A percentile compares a stretch with the other conserved stretches of the same genome.
phyloP scores from a whole-genome alignment of 495 filamentous ascomycete species.

The Geopyxis carbonaria region DNA sequence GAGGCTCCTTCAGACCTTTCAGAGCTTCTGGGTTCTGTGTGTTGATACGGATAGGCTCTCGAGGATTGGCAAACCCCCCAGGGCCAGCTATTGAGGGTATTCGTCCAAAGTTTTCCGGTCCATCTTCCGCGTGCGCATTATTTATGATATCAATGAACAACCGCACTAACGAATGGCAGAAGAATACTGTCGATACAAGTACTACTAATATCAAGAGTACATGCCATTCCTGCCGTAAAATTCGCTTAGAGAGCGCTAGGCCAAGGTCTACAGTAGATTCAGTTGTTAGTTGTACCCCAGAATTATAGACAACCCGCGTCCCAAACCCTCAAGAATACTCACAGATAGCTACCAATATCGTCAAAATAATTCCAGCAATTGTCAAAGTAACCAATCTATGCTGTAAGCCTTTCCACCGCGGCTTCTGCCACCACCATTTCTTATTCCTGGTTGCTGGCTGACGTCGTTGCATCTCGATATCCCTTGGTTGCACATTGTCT shows the following conservation, averaged over 20 bases:
- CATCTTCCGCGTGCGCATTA: slow-evolving; percentile 18
- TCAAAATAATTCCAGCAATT: slow-evolving; percentile 38
- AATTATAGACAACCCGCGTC: too few relatives aligned
- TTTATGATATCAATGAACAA: slow-evolving; percentile 46
- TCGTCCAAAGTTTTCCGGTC: slow-evolving; percentile 20
- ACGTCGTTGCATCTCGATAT: slow-evolving; percentile 11
- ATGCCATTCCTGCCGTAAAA: slow-evolving; percentile 46
- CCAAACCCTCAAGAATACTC: slow-evolving; percentile 19
- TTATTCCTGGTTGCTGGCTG: neutral
- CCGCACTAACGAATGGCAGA: slow-evolving; percentile 58
- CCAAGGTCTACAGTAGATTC: slow-evolving; percentile 33
- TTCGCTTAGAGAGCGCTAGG: slow-evolving; percentile 42
- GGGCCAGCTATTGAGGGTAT: slow-evolving; percentile 32
- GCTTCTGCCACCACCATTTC: slow-evolving; percentile 21
- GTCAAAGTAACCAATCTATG: slow-evolving; percentile 41
- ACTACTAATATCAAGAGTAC: slow-evolving; percentile 62
- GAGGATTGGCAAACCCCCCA: slow-evolving; percentile 43
- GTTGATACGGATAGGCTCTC: slow-evolving; percentile 42
- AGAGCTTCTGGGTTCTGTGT: slow-evolving; percentile 23
- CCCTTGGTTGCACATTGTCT: too few relatives aligned
- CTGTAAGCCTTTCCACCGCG: slow-evolving; percentile 18
- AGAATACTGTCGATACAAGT: slow-evolving; percentile 53
- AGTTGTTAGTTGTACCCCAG: too few relatives aligned
- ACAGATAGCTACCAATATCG: slow-evolving; percentile 42
- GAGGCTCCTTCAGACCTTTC: slow-evolving; percentile 41